A percentile compares a stretch with the other conserved stretches of the same genome.
phyloP scores from a whole-genome alignment of 345 rosid genomes.

The Excoecaria cochinchinensis region DNA sequence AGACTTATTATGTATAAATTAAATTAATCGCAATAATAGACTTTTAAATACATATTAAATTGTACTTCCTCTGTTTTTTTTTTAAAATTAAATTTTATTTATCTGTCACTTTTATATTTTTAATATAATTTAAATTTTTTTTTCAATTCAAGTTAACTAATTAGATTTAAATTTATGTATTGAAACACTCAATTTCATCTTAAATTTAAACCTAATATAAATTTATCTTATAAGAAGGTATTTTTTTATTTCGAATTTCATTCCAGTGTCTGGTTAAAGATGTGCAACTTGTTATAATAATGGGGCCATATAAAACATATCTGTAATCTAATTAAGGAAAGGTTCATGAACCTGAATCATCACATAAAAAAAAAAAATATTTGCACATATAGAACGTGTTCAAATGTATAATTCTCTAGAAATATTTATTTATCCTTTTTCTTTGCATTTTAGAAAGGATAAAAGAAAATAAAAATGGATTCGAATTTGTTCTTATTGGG shows the following conservation, averaged over 20 bases:
- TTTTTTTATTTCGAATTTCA: neutral
- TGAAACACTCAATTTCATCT: too few species aligned
- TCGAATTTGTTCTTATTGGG: neutral
- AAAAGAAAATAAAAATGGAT: neutral
- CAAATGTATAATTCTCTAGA: neutral
- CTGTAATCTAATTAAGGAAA: neutral
- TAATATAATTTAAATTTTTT: too few species aligned
- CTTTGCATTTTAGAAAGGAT: neutral
- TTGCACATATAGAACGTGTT: constrained; percentile 11
- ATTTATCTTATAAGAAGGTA: too few species aligned
- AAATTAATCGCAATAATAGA: too few species aligned
- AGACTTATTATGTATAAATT: too few species aligned
- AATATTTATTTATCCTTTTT: neutral
- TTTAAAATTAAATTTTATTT: too few species aligned
- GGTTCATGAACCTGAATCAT: constrained; percentile 32
- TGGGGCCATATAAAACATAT: constrained; percentile 11
- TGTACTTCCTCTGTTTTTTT: too few species aligned
- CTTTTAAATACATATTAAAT: too few species aligned
- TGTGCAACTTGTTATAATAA: neutral
- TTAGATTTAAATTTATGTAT: too few species aligned
- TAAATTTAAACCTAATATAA: too few species aligned
- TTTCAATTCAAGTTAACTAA: too few species aligned
- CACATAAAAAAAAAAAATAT: neutral
- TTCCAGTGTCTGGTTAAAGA: neutral
- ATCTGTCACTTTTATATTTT: too few species aligned